Evolutionary conservation across 768 basidiomycete genomes (phyloP).

Genomic region (Tricholoma bakamatsutake): DNA sequence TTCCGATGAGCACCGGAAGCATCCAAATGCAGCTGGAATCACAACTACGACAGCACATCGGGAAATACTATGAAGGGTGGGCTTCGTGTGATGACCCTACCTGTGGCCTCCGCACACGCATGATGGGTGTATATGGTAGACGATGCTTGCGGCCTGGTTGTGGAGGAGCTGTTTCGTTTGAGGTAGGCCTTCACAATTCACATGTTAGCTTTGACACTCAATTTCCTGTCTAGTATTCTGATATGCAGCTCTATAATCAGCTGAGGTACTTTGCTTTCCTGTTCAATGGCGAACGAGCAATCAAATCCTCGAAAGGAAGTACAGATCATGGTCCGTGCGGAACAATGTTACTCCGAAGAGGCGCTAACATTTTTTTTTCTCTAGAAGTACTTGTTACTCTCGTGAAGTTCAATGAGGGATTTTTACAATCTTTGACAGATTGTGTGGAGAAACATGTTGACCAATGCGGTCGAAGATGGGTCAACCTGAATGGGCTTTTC

Average conservation of each 20-base stretch:
- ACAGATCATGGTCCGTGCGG: slow-evolving; percentile 33
- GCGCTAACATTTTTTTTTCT: not conserved
- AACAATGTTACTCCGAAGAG: not conserved
- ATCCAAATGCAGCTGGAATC: slow-evolving; percentile 81
- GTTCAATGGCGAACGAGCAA: slow-evolving; percentile 66
- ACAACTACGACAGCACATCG: slow-evolving; percentile 74
- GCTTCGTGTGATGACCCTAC: slow-evolving; percentile 81
- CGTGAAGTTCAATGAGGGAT: slow-evolving; percentile 38
- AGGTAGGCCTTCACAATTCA: slow-evolving; percentile 42
- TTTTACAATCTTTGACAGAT: slow-evolving; percentile 46
- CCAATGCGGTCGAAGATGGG: slow-evolving; percentile 85
- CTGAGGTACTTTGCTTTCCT: slow-evolving; percentile 76
- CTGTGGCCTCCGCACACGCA: slow-evolving; percentile 81
- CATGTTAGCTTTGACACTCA: not conserved
- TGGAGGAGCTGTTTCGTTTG: slow-evolving; percentile 63
- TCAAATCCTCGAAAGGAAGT: slow-evolving; percentile 44
- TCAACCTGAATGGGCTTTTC: slow-evolving; percentile 76
- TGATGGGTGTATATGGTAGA: slow-evolving; percentile 89
- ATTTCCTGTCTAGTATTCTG: slow-evolving; percentile 8
- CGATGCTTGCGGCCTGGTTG: slow-evolving; percentile 72
- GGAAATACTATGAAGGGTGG: slow-evolving; percentile 86
- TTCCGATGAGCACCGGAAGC: slow-evolving; percentile 47
- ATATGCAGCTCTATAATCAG: slow-evolving; percentile 84
- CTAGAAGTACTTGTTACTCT: slow-evolving; percentile 55
- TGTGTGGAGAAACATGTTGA: slow-evolving; percentile 79